Percentiles rank a stretch among this genome's conserved stretches.
Evolutionary conservation across 345 rosid species (phyloP).

Genomic region (Eutrema yunnanense): DNA sequence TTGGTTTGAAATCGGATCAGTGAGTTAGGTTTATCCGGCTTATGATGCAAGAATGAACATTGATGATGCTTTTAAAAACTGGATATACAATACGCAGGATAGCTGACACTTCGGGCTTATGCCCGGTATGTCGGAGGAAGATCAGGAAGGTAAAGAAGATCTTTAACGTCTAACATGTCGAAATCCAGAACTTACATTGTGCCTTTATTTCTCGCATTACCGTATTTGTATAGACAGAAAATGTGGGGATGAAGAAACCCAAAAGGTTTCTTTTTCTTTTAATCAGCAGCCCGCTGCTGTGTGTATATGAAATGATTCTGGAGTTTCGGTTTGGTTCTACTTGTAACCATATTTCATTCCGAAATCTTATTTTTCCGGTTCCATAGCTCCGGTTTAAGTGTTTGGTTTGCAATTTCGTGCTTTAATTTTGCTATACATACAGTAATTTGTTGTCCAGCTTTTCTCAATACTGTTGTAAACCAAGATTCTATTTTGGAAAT

Average conservation of each 20-base stretch:
- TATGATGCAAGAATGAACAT: neutral
- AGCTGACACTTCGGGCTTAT: constrained; percentile 66
- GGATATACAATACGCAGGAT: constrained; percentile 49
- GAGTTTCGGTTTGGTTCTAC: constrained; percentile 15
- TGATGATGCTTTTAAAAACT: neutral
- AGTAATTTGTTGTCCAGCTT: too few species aligned
- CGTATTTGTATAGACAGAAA: constrained; percentile 14
- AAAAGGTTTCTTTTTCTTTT: neutral
- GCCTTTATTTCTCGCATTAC: neutral
- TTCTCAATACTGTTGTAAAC: too few species aligned
- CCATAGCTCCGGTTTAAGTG: neutral
- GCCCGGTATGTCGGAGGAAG: constrained; percentile 77
- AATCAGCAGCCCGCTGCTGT: too few species aligned
- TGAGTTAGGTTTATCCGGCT: neutral
- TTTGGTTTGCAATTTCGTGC: neutral
- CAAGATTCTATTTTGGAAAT: too few species aligned
- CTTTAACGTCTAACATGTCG: constrained; percentile 37
- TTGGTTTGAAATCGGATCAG: neutral
- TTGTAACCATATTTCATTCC: constrained; percentile 1
- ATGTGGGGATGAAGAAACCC: constrained; percentile 10
- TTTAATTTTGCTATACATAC: too few species aligned
- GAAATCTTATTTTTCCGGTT: neutral
- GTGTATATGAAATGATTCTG: constrained; percentile 14
- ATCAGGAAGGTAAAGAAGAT: constrained; percentile 93
- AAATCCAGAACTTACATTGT: neutral